Evolutionary conservation across 2,329 filamentous ascomycete species (phyloP).

Genomic region (Talaromyces verruculosus): DNA sequence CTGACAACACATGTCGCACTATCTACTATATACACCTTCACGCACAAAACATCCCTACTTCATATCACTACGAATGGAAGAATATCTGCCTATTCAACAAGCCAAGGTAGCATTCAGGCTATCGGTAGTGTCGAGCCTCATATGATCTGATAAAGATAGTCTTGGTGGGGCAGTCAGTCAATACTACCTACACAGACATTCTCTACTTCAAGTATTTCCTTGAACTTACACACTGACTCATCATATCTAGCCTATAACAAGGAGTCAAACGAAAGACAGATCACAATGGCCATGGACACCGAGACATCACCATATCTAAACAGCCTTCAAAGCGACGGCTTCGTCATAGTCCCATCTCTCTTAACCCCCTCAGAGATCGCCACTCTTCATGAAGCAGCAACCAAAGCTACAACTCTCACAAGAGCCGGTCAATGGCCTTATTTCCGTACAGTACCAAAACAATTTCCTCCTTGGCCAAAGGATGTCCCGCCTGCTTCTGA

Average conservation of each 20-base stretch:
- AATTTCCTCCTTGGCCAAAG: constrained; percentile 83
- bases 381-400: constrained; percentile 60
- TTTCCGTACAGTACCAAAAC: constrained; percentile 81
- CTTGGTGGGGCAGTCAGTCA: not conserved
- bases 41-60: no score
- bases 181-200: not conserved
- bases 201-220: not conserved
- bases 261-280: not conserved
- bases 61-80: not conserved
- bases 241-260: not conserved
- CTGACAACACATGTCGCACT: not conserved
- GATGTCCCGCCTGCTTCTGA: constrained; percentile 48
- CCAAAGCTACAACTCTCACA: constrained; percentile 59
- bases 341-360: constrained; percentile 68
- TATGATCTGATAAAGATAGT: not conserved
- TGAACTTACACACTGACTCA: not conserved
- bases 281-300: not conserved
- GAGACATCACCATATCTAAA: constrained; percentile 43
- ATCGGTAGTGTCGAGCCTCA: not conserved
- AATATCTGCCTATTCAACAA: not conserved
- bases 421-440: constrained; percentile 74
- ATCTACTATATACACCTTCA: no score
- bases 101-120: not conserved
- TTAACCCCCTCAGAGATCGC: constrained; percentile 58
- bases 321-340: constrained; percentile 69